phyloP scores from a whole-genome alignment of 805 yeast species.

The Schizosaccharomyces octosporus region DNA sequence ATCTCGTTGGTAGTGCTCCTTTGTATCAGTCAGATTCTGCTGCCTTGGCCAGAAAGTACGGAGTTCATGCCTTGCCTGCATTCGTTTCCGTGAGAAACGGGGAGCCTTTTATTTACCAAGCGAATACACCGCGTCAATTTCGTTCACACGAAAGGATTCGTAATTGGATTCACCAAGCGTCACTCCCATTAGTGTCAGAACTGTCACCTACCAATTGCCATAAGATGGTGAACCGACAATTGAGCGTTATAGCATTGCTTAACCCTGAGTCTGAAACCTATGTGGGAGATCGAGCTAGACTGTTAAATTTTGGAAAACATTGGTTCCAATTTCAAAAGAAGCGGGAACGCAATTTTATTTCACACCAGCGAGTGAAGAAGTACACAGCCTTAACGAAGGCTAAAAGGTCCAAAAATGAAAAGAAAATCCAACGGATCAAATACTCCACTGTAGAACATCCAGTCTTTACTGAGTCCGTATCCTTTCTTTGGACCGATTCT shows the following conservation, averaged over 20 bases:
- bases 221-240: neutral
- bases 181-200: conserved; percentile 15
- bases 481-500: neutral
- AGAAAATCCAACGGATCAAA: neutral
- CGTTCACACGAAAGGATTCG: conserved; percentile 9
- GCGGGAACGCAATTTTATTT: neutral
- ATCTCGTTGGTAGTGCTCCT: conserved; percentile 12
- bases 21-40: conserved; percentile 11
- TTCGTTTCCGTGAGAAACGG: conserved; percentile 13
- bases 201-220: conserved; percentile 12
- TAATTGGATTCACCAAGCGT: conserved; percentile 14
- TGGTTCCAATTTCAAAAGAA: neutral
- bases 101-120: conserved; percentile 9
- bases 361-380: neutral
- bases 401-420: neutral
- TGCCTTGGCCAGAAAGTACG: conserved; percentile 10
- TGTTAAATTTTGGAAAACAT: neutral
- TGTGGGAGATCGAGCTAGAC: neutral
- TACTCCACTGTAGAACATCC: neutral
- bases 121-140: conserved; percentile 10
- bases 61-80: conserved; percentile 13
- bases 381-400: neutral
- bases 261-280: neutral
- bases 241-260: neutral
- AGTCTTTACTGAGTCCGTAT: neutral